A percentile compares a stretch with the other conserved stretches of the same genome.
Conservation (phyloP, 208 protist genomes). For the Trypanosoma brucei region DNA sequence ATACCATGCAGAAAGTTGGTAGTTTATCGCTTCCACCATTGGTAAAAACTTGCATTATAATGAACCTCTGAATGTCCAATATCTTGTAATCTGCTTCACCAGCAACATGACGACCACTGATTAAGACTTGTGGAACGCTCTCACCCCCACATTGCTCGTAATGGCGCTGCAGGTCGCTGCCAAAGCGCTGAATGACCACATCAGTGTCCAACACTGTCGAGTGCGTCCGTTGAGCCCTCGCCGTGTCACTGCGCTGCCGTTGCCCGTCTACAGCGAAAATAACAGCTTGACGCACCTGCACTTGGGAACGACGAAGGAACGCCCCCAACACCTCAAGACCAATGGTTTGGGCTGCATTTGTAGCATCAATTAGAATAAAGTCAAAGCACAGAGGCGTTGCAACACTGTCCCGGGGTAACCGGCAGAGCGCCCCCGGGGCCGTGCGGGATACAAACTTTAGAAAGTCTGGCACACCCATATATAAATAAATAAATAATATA, state of each 20-base stretch:
- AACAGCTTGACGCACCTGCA: constrained; percentile 41
- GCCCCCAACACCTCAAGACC: constrained; percentile 45
- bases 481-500: too few relatives aligned
- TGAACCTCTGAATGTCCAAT: constrained; percentile 59
- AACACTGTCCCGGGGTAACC: constrained; percentile 32
- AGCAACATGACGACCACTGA: constrained; percentile 69
- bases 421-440: constrained; percentile 56
- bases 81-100: constrained; percentile 90
- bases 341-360: constrained; percentile 72
- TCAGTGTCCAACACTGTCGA: constrained; percentile 67
- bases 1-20: constrained; percentile 76
- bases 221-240: constrained; percentile 48
- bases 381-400: constrained; percentile 46
- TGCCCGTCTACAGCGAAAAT: constrained; percentile 80
- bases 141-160: constrained; percentile 15
- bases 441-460: constrained; percentile 73
- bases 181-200: constrained; percentile 55
- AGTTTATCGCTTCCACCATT: constrained; percentile 14
- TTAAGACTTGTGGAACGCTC: constrained; percentile 38
- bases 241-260: constrained; percentile 55
- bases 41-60: constrained; percentile 34
- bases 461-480: constrained; percentile 83
- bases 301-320: constrained; percentile 34
- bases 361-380: constrained; percentile 83
- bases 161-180: constrained; percentile 28